A percentile compares a stretch with the other conserved stretches of the same genome.
Conservation (phyloP, 345 rosid genomes). For the Eucalyptus pumila region DNA sequence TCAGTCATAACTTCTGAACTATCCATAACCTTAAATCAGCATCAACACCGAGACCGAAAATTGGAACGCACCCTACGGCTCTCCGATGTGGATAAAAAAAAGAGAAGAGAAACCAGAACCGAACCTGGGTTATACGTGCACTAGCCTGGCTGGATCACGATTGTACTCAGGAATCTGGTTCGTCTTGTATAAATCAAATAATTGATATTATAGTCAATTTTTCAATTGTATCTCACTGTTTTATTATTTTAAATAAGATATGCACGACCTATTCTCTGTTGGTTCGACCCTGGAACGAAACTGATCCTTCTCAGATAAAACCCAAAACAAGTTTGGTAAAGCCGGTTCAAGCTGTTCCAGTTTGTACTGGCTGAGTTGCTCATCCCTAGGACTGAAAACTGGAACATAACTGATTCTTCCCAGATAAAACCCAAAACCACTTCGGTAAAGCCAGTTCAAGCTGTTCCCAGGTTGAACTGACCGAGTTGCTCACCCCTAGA, state of each 20-base stretch:
- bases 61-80: not conserved
- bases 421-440: not conserved
- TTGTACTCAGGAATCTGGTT: not conserved
- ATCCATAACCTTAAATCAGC: not conserved
- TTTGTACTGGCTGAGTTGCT: not conserved
- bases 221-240: not conserved
- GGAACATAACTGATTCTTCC: not conserved
- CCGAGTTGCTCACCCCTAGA: not conserved
- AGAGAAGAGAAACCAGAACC: not conserved
- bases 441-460: not conserved
- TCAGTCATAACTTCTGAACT: not conserved
- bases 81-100: not conserved
- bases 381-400: not conserved
- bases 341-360: not conserved
- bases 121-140: not conserved
- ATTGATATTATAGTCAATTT: not conserved
- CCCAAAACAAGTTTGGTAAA: not conserved
- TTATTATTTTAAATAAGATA: not conserved
- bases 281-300: not conserved
- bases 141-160: not conserved
- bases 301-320: not conserved
- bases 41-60: not conserved
- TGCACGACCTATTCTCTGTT: not conserved
- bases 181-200: not conserved
- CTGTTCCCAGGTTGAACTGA: not conserved